Percentiles rank a stretch among this genome's conserved stretches.
Conservation (phyloP, 1,139 yeast species). For the Debaryomyces sp. region DNA sequence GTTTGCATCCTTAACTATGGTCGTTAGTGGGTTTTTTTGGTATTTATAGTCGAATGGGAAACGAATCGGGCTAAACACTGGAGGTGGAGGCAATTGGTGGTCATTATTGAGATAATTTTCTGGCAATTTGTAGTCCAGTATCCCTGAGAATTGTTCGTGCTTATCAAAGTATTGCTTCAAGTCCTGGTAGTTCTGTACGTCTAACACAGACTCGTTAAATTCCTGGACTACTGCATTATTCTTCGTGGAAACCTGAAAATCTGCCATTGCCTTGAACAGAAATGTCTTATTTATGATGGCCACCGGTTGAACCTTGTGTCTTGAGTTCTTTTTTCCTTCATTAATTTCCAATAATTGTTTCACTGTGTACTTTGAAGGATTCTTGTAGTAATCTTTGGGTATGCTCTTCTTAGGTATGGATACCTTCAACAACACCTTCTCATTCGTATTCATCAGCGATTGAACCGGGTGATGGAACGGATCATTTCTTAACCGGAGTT, state of each 20-base stretch:
- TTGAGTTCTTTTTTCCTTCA: slow-evolving; percentile 18
- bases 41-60: slow-evolving; percentile 69
- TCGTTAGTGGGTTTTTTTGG: slow-evolving; percentile 51
- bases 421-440: slow-evolving; percentile 69
- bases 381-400: slow-evolving; percentile 42
- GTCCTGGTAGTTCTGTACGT: slow-evolving; percentile 31
- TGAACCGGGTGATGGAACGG: slow-evolving; percentile 82
- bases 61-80: slow-evolving; percentile 73
- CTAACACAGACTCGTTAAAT: slow-evolving; percentile 28
- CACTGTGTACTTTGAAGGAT: slow-evolving; percentile 50
- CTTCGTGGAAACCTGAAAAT: slow-evolving; percentile 75
- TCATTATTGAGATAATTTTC: slow-evolving; percentile 41
- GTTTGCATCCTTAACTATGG: slow-evolving; percentile 61
- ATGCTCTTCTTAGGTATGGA: slow-evolving; percentile 60
- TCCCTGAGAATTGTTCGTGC: slow-evolving; percentile 36
- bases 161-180: slow-evolving; percentile 47
- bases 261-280: slow-evolving; percentile 84
- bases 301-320: slow-evolving; percentile 56
- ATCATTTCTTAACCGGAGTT: slow-evolving; percentile 66
- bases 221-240: slow-evolving; percentile 52
- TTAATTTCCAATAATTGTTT: slow-evolving; percentile 48
- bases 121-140: slow-evolving; percentile 32
- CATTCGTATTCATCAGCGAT: slow-evolving; percentile 53
- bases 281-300: slow-evolving; percentile 73
- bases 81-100: slow-evolving; percentile 83